Base-by-base conservation (phyloP, 169 alveolate species). In the Plasmodium adleri region DNA sequence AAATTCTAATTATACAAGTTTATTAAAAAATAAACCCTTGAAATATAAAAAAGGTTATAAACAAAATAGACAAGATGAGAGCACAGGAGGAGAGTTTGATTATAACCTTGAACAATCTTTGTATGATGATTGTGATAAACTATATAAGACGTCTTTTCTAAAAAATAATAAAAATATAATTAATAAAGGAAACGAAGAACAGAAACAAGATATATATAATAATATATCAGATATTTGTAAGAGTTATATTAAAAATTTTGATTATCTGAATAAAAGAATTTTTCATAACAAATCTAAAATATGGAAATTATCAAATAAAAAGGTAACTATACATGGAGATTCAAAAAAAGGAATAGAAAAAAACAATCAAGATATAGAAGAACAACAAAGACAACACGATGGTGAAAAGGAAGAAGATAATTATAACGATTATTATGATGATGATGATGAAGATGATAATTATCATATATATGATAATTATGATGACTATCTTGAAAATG, bases 231-330 rank as follows among this genome's bases (percentile, higher is more conserved):
- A 74, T 43, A 74, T 74, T 17, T 74, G 88, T 66, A 74, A 74
- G 62, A 74, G 88, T 74, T 74, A 74, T 17, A 74, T 74, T 8
- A 74, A 74, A 74, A 74, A 74, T 56, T 47, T 74, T 74, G 62
- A 59, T 20, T 58, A 64, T 64, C 20, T 74, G 2, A 74, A 43
- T 52, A 74, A 59, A 64, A 15, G 20, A 8, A 26, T 49, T 39
- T 39, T 39, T 9, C 47, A 39, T 39, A 39, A 39, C 9, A 39
- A 39, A 39, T 39, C 47, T 39, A 39, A 39, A 39, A 39, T 39
- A 39, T 39, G 47, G 47, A 39, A 39, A 39, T 39, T 39, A 39
- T 39, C 47, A 32, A 10, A 22, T 59, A 74, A 59, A 49, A 26
- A 49, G 6, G 63, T 58, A 74, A 5, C n/a, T 52, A 74, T 47